These are phyloP conservation scores for Agarophyton chilense DNA, from an alignment of 23 red algal species.

Conservation along the genomic window DNA sequence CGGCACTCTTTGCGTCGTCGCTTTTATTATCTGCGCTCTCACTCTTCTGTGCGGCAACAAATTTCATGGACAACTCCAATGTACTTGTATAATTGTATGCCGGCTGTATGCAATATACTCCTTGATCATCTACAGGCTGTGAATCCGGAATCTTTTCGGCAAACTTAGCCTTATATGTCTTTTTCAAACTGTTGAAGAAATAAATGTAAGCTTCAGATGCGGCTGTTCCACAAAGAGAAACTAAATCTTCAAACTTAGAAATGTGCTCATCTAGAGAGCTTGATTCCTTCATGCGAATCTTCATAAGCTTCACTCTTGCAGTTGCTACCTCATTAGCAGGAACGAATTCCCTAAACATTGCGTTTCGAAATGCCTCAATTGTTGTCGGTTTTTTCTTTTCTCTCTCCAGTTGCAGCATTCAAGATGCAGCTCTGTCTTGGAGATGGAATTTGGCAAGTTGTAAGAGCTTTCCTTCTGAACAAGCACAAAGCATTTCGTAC, in stretches of 20 bases:
- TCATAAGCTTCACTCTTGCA: conserved; percentile 29
- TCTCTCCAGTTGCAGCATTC: conserved; percentile 25
- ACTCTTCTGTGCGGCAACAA: too few species aligned
- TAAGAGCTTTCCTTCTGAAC: conserved; percentile 23
- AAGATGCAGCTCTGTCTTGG: conserved; percentile 35
- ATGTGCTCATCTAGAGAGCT: conserved; percentile 15
- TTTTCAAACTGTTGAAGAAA: conserved; percentile 33
- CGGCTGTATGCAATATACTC: neutral
- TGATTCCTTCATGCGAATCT: neutral
- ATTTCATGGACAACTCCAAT: conserved; percentile 17
- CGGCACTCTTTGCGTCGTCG: too few species aligned
- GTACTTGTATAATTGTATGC: conserved; percentile 14
- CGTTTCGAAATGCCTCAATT: conserved; percentile 26
- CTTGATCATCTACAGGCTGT: neutral
- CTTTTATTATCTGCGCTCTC: too few species aligned
- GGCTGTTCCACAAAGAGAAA: neutral
- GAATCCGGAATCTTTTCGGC: conserved; percentile 25
- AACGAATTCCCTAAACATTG: conserved; percentile 25
- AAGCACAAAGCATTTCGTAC: conserved; percentile 18
- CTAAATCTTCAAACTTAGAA: conserved; percentile 27
- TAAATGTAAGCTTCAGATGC: conserved; percentile 6
- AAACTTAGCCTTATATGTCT: conserved; percentile 19
- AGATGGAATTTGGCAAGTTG: conserved; percentile 26
- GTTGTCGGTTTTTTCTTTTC: conserved; percentile 12
- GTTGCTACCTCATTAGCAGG: conserved; percentile 24